Percentiles rank a stretch among this genome's conserved stretches.
Evolutionary conservation across 1,284 basidiomycete genomes (phyloP).

Genomic region (Pyrrhoderma lamaoense): DNA sequence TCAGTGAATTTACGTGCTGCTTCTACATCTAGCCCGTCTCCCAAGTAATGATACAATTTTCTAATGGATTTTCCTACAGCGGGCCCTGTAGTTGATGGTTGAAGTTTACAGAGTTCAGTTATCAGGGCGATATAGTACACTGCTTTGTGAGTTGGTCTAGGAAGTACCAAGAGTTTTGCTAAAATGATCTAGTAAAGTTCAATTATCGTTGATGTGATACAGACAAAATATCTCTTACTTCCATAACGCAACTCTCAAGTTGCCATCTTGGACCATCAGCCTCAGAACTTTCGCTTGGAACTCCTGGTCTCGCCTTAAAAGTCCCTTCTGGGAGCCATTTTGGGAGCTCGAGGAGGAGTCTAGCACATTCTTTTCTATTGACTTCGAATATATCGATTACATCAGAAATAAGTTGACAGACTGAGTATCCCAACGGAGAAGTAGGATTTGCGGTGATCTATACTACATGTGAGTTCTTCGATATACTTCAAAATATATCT

Average conservation of each 20-base stretch:
- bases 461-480: slow-evolving; percentile 8
- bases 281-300: slow-evolving; percentile 41
- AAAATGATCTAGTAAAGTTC: slow-evolving; percentile 54
- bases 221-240: slow-evolving; percentile 41
- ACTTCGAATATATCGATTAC: slow-evolving; percentile 90
- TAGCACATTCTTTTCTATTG: slow-evolving; percentile 92
- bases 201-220: not conserved
- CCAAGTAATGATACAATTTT: slow-evolving; percentile 71
- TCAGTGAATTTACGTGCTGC: slow-evolving; percentile 76
- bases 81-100: slow-evolving; percentile 87
- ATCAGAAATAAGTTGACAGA: slow-evolving; percentile 76
- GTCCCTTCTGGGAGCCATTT: slow-evolving; percentile 81
- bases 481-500: not conserved
- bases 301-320: slow-evolving; percentile 68
- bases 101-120: slow-evolving; percentile 89
- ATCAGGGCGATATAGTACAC: slow-evolving; percentile 88
- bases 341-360: slow-evolving; percentile 80
- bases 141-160: slow-evolving; percentile 68
- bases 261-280: slow-evolving; percentile 62
- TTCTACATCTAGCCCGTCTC: slow-evolving; percentile 82
- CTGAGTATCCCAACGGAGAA: slow-evolving; percentile 71
- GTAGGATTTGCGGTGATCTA: slow-evolving; percentile 73
- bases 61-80: slow-evolving; percentile 94
- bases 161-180: slow-evolving; percentile 69
- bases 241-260: slow-evolving; percentile 72